Conservation (phyloP, 306 rosid genomes). For the Bauhinia variegata region DNA sequence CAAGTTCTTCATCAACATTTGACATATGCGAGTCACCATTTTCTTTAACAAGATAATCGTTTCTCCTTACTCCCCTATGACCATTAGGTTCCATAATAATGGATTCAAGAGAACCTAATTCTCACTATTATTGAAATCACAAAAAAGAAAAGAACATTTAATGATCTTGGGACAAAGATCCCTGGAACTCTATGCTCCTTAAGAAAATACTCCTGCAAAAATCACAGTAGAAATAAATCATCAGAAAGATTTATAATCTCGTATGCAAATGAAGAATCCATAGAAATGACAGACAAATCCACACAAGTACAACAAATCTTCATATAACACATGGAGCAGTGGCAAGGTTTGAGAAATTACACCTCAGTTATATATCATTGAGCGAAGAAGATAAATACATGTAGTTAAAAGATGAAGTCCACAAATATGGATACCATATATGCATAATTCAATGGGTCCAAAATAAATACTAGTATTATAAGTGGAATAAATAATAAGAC, state of each 20-base stretch:
- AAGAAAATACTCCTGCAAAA: slow-evolving; percentile 34
- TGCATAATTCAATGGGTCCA: slow-evolving; percentile 11
- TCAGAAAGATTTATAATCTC: slow-evolving; percentile 21
- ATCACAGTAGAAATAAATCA: slow-evolving; percentile 27
- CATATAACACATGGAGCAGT: slow-evolving; percentile 10
- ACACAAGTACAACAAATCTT: background rate
- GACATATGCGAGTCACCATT: slow-evolving; percentile 65
- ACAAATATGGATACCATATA: background rate
- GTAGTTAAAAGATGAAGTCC: background rate
- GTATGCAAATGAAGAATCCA: slow-evolving; percentile 7
- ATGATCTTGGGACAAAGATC: slow-evolving; percentile 28
- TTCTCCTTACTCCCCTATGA: slow-evolving; percentile 59
- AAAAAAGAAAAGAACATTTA: slow-evolving; percentile 38
- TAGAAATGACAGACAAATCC: slow-evolving; percentile 2
- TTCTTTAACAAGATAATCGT: slow-evolving; percentile 54
- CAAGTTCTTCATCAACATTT: slow-evolving; percentile 69
- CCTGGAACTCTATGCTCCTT: slow-evolving; percentile 17
- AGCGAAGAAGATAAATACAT: slow-evolving; percentile 4
- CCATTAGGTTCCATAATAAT: slow-evolving; percentile 75
- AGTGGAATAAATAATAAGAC: slow-evolving; percentile 27
- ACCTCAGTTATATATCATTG: slow-evolving; percentile 9
- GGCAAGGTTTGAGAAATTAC: background rate
- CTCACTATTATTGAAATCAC: slow-evolving; percentile 42
- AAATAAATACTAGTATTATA: slow-evolving; percentile 1
- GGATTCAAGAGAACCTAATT: slow-evolving; percentile 41